phyloP scores from a whole-genome alignment of 2,329 filamentous ascomycete species.

The Botrytis porri region DNA sequence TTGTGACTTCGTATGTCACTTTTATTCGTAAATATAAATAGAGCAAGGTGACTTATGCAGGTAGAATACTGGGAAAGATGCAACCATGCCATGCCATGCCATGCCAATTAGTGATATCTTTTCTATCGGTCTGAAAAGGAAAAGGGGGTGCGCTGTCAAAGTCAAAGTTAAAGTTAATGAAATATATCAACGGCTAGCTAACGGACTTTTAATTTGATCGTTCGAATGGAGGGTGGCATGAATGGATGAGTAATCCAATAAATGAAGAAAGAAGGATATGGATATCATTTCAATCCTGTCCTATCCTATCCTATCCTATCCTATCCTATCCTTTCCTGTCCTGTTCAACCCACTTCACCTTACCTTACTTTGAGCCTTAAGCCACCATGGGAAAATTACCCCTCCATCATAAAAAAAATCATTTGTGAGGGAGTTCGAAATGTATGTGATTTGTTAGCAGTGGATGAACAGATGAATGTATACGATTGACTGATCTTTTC shows the following conservation, averaged over 20 bases:
- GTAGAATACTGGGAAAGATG: neutral
- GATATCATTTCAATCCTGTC: neutral
- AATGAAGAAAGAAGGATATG: no score
- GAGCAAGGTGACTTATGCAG: neutral
- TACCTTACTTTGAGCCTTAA: neutral
- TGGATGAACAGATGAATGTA: neutral
- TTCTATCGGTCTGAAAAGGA: neutral
- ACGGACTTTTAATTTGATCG: neutral
- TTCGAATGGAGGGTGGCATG: no score
- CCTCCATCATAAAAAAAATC: neutral
- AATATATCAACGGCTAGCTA: neutral
- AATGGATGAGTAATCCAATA: neutral
- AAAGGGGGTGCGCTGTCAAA: conserved; percentile 11
- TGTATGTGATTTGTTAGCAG: neutral
- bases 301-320: no score
- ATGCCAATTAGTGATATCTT: neutral
- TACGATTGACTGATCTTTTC: neutral
- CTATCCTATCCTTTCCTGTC: no score
- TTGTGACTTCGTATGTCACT: no score
- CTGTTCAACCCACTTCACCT: neutral
- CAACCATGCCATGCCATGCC: neutral
- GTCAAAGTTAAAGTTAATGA: neutral
- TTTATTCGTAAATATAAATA: neutral
- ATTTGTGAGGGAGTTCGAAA: neutral
- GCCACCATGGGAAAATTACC: neutral